phyloP scores from a whole-genome alignment of 1,139 yeast species.

The Candida buenavistaensis region DNA sequence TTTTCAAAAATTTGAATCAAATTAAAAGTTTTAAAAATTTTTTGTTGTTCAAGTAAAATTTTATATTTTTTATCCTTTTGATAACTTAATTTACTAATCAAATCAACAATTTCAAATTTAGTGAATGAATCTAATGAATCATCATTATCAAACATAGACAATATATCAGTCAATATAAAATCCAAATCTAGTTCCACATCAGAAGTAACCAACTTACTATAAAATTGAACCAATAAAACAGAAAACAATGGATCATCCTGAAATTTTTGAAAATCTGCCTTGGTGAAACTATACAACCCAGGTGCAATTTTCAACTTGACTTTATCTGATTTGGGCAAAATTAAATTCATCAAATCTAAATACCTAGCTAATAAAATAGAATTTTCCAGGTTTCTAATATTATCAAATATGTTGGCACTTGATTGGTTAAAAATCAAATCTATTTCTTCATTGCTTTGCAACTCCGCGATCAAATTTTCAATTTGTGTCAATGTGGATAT shows the following conservation, averaged over 20 bases:
- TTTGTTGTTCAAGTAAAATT: conserved; percentile 11
- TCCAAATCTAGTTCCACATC: conserved; percentile 13
- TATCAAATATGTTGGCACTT: conserved; percentile 4
- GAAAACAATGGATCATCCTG: conserved; percentile 28
- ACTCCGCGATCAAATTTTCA: conserved; percentile 17
- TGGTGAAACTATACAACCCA: conserved; percentile 14
- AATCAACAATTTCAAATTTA: conserved; percentile 10
- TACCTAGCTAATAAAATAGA: conserved; percentile 24
- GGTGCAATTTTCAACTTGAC: too few species aligned
- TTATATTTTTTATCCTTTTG: conserved; percentile 11
- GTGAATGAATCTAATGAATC: conserved; percentile 12
- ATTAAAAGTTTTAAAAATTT: conserved; percentile 24
- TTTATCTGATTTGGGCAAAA: conserved; percentile 10
- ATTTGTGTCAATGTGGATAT: conserved; percentile 20
- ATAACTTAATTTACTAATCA: conserved; percentile 12
- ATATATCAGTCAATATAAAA: conserved; percentile 16
- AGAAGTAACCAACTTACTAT: conserved; percentile 19
- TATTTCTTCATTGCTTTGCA: conserved; percentile 10
- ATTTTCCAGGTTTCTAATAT: conserved; percentile 13
- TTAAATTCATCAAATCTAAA: conserved; percentile 19
- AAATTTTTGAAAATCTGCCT: conserved; percentile 16
- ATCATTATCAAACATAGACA: conserved; percentile 13
- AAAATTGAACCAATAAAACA: conserved; percentile 29
- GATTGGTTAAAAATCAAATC: too few species aligned
- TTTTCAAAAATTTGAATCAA: conserved; percentile 16